Evolutionary conservation across 495 filamentous ascomycete genomes (phyloP).

Genomic region (Xylaria acuta): DNA sequence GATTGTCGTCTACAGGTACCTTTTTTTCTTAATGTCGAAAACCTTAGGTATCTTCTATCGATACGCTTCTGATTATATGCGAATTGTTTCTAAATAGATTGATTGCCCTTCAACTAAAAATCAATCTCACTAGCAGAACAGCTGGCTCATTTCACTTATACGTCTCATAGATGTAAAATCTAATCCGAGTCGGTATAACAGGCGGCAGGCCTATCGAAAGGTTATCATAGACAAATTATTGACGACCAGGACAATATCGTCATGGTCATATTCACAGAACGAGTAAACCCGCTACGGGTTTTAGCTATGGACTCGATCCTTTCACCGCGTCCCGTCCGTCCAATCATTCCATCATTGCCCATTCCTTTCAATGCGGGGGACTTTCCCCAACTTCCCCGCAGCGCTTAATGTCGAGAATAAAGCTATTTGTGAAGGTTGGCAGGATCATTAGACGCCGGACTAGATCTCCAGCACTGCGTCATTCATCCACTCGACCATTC

Average conservation of each 20-base stretch:
- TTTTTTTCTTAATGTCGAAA: not conserved
- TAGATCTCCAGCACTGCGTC: slow-evolving; percentile 17
- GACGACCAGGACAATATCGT: not conserved
- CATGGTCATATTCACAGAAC: not conserved
- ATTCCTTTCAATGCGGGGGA: not conserved
- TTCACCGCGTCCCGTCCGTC: not conserved
- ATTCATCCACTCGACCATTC: slow-evolving; percentile 10
- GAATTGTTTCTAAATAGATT: not conserved
- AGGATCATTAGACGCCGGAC: slow-evolving; percentile 5
- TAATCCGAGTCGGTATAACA: not conserved
- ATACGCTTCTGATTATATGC: not conserved
- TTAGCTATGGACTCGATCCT: not conserved
- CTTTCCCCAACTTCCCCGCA: slow-evolving; percentile 15
- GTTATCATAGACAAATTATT: not conserved
- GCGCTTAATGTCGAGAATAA: not conserved
- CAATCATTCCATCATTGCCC: not conserved
- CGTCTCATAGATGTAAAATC: not conserved
- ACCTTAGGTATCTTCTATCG: not conserved
- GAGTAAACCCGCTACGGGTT: no score
- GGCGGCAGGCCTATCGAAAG: not conserved
- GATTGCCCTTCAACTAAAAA: not conserved
- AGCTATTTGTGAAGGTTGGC: not conserved
- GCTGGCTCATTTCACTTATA: no score
- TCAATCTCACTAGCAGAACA: no score
- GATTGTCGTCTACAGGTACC: not conserved